Evolutionary conservation across 176 grass and related monocot genomes (phyloP), one percentile per base, ranked within the genome.

Genomic region (Microstegium vimineum): DNA sequence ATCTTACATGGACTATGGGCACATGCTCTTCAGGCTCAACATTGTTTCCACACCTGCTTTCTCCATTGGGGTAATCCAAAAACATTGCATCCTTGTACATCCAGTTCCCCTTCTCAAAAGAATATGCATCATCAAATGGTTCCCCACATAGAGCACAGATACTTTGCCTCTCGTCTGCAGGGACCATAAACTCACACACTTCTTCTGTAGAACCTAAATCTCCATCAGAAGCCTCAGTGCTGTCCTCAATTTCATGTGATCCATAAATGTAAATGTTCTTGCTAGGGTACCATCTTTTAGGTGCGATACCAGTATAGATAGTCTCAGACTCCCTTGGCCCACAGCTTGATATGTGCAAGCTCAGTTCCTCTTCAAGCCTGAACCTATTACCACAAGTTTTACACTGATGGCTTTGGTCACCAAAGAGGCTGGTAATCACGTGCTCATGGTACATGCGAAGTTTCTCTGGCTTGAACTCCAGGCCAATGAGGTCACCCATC

Each of bases 81-180:
- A 95, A 90, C 17, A 81, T 63, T 18, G 90, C 71, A 37, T 87
- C 96, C 88, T 84, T 95, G 76, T 92, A 99, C 96, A 99, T 94
- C 96, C 96, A 99, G 76, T 92, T 73, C 32, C 86, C 85, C 20
- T 72, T 88, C 62, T 90, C 82, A 8, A 86, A 37, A 69, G 90
- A 95, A 80, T 90, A 99, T n/a, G 92, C 41, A 83, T 99, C 96
- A 69, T 86, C 91, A 89, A 99, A 99, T 78, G 85, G 73, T 73
- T 94, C 89, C 40, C 96, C 96, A 72, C 96, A 99, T 22, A 99
- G 76, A 27, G 65, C 87, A 91, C 96, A 99, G 49, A 99, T 79
- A 69, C 87, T 83, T 86, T 99, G 96, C 5, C 73, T 95, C 74
- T 99, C 93, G 57, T 99, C 96, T 83, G 96, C 91, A 69, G 93